Conservation (phyloP, 306 rosid species). For the Cucurbita ficifolia region DNA sequence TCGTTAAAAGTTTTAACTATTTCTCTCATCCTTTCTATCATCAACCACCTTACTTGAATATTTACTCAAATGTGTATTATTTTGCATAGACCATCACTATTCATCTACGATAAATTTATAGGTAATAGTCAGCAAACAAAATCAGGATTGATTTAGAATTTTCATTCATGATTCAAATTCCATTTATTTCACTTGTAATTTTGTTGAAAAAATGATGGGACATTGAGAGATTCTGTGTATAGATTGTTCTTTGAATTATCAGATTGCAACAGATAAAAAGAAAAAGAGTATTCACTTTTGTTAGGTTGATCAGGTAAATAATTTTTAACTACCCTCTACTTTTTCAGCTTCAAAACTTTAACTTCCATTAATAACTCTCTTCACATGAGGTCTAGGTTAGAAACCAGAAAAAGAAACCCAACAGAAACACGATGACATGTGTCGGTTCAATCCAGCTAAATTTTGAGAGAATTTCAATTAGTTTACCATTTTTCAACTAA, state of each 20-base stretch:
- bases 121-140: background rate
- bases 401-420: background rate
- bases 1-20: background rate
- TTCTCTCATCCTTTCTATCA: background rate
- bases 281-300: background rate
- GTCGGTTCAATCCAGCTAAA: background rate
- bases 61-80: background rate
- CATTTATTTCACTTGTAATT: background rate
- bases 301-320: background rate
- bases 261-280: background rate
- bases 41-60: background rate
- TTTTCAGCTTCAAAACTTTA: background rate
- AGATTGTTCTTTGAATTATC: background rate
- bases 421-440: background rate
- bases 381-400: background rate
- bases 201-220: background rate
- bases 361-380: background rate
- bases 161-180: background rate
- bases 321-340: background rate
- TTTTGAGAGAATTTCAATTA: background rate
- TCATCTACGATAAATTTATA: background rate
- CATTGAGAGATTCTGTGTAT: background rate
- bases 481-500: background rate
- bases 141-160: background rate
- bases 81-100: background rate